Conservation (phyloP, 768 basidiomycete genomes). For the Suillus paluster region DNA sequence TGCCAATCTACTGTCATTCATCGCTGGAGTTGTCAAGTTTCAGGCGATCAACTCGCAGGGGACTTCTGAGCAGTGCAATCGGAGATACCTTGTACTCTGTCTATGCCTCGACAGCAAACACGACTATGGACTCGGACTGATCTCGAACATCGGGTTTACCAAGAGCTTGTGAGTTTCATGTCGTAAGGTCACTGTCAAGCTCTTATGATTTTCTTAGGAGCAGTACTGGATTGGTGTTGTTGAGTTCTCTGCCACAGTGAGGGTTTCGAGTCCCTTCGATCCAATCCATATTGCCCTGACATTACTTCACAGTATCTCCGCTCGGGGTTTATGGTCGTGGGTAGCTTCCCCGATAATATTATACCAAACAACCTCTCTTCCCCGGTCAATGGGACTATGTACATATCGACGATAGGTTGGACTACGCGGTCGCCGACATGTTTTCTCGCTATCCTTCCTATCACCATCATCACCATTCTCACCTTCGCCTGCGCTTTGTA, state of each 20-base stretch:
- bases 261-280: background rate
- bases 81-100: constrained; percentile 24
- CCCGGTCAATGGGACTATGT: too few species aligned
- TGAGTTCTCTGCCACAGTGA: constrained; percentile 12
- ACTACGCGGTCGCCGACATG: too few species aligned
- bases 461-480: too few species aligned
- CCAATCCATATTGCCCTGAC: background rate
- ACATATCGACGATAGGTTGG: too few species aligned
- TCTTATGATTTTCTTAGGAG: constrained; percentile 4
- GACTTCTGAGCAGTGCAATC: constrained; percentile 16
- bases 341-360: too few species aligned
- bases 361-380: too few species aligned
- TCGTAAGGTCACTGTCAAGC: background rate
- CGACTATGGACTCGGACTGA: background rate
- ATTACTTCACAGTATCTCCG: constrained; percentile 7
- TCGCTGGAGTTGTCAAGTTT: constrained; percentile 12
- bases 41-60: constrained; percentile 18
- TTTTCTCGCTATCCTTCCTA: too few species aligned
- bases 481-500: too few species aligned
- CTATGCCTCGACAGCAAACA: background rate
- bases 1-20: constrained; percentile 14
- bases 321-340: too few species aligned
- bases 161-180: background rate
- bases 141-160: background rate
- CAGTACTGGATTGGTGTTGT: constrained; percentile 13